Evolutionary conservation across 2,329 filamentous ascomycete species (phyloP).

Genomic region (Pyricularia pennisetigena): DNA sequence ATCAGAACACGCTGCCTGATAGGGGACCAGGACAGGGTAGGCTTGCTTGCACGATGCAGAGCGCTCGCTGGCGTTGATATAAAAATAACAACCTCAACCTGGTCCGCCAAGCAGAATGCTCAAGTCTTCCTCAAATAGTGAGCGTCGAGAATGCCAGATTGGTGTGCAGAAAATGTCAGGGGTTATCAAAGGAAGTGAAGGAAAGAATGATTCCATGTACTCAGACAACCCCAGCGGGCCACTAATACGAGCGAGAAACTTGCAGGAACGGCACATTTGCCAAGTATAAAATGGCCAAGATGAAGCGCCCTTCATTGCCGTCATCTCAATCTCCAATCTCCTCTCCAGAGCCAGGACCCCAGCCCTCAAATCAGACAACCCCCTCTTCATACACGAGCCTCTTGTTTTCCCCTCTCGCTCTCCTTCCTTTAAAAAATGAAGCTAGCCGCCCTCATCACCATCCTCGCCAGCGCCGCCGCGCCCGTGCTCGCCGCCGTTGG

Average conservation of each 20-base stretch:
- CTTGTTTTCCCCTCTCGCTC: no score
- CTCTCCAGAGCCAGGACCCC: background rate
- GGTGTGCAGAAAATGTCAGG: background rate
- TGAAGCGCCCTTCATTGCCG: background rate
- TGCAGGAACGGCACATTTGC: background rate
- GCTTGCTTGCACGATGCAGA: background rate
- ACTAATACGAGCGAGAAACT: background rate
- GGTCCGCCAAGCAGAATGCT: background rate
- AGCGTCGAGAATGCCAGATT: background rate
- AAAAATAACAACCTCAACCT: background rate
- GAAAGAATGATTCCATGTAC: background rate
- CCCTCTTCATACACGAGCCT: background rate
- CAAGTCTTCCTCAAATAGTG: background rate
- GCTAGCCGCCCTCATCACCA: background rate
- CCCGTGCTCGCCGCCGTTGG: background rate
- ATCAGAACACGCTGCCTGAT: background rate
- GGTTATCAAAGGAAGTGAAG: background rate
- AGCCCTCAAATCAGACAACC: background rate
- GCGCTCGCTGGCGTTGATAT: background rate
- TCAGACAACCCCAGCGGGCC: background rate
- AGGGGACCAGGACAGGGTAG: background rate
- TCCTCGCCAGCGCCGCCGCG: background rate
- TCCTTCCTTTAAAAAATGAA: background rate
- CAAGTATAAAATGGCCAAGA: background rate
- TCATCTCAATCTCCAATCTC: background rate